A percentile compares a stretch with the other conserved stretches of the same genome.
These are phyloP conservation scores for Nakazawaea ishiwadae DNA, from an alignment of 805 yeast genomes.

Conservation along the genomic window DNA sequence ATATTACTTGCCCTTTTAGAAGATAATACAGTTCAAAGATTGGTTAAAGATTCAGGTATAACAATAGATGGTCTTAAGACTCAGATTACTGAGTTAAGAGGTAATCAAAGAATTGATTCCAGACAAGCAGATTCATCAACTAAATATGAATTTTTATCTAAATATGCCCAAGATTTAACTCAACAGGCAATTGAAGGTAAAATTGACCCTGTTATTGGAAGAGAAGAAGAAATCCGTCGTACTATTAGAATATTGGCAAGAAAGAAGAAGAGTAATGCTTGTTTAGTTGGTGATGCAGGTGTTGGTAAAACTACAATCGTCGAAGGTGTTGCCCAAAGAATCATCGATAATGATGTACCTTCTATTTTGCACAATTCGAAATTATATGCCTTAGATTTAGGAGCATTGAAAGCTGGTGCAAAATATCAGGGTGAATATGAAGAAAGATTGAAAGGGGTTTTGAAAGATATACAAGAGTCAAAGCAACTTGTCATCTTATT, in stretches of 20 bases:
- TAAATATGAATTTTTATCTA: constrained; percentile 74
- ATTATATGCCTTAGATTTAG: constrained; percentile 85
- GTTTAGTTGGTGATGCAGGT: constrained; percentile 98
- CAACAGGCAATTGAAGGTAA: constrained; percentile 91
- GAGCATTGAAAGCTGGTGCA: constrained; percentile 98
- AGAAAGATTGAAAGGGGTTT: constrained; percentile 94
- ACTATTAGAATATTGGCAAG: constrained; percentile 95
- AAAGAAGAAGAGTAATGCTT: constrained; percentile 95
- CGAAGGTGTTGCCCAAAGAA: constrained; percentile 98
- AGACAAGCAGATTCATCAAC: constrained; percentile 90
- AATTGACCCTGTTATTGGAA: constrained; percentile 96
- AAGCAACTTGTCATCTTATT: constrained; percentile 82
- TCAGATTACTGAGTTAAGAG: constrained; percentile 79
- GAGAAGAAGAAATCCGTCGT: constrained; percentile 97
- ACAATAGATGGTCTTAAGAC: constrained; percentile 68
- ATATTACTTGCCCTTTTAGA: constrained; percentile 79
- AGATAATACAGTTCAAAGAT: constrained; percentile 61
- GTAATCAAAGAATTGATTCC: constrained; percentile 87
- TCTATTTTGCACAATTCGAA: constrained; percentile 75
- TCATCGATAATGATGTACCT: constrained; percentile 94
- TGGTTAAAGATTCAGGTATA: constrained; percentile 69
- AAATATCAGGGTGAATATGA: constrained; percentile 98
- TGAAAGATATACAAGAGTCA: constrained; percentile 88
- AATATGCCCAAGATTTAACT: constrained; percentile 92
- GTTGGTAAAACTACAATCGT: constrained; percentile 98